phyloP scores from a whole-genome alignment of 2,329 filamentous ascomycete species.

The Hortaea sp. region DNA sequence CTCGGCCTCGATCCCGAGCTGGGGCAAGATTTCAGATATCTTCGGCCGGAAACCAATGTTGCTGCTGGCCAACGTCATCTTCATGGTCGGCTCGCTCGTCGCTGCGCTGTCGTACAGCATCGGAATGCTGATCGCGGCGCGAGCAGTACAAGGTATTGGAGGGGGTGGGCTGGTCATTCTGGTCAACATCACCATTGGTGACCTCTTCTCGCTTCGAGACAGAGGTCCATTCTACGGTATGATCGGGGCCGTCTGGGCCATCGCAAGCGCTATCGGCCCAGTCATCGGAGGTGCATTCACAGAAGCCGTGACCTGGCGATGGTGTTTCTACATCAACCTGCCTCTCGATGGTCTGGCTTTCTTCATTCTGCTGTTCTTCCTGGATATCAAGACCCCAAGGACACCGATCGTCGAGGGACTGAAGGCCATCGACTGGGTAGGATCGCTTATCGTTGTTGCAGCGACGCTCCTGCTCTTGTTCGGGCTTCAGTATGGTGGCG shows the following conservation, averaged over 20 bases:
- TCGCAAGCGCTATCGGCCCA: slow-evolving; percentile 56
- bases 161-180: slow-evolving; percentile 55
- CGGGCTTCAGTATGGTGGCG: slow-evolving; percentile 74
- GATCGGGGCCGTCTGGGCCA: slow-evolving; percentile 56
- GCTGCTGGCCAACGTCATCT: slow-evolving; percentile 49
- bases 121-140: slow-evolving; percentile 51
- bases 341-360: slow-evolving; percentile 52
- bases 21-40: slow-evolving; percentile 57
- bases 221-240: slow-evolving; percentile 55
- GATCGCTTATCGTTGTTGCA: slow-evolving; percentile 57
- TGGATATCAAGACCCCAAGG: slow-evolving; percentile 57
- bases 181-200: slow-evolving; percentile 53
- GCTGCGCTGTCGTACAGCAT: slow-evolving; percentile 49
- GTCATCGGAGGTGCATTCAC: slow-evolving; percentile 59
- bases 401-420: slow-evolving; percentile 54
- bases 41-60: slow-evolving; percentile 56
- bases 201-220: slow-evolving; percentile 49
- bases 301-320: slow-evolving; percentile 46
- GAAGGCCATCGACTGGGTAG: slow-evolving; percentile 56
- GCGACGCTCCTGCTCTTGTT: slow-evolving; percentile 79
- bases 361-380: slow-evolving; percentile 49
- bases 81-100: slow-evolving; percentile 53
- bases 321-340: slow-evolving; percentile 50
- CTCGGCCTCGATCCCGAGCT: slow-evolving; percentile 44
- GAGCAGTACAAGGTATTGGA: slow-evolving; percentile 54